phyloP scores from a whole-genome alignment of 345 rosid species.

The Pugionium cornutum region DNA sequence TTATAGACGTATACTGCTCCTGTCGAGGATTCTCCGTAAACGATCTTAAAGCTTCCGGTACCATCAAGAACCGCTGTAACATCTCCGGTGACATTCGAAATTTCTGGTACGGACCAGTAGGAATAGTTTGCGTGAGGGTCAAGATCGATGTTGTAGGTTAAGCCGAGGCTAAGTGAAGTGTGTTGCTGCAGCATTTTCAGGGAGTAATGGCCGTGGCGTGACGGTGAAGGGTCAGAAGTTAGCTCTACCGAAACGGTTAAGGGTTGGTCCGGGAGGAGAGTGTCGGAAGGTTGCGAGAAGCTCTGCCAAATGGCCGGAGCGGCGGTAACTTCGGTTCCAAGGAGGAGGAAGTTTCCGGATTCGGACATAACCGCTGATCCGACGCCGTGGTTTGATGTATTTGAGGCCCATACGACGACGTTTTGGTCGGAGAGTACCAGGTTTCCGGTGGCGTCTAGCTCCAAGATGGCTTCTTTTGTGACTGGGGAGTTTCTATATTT shows the following conservation, averaged over 20 bases:
- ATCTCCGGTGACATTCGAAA: conserved; percentile 81
- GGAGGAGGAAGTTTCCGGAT: conserved; percentile 80
- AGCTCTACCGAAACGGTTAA: conserved; percentile 67
- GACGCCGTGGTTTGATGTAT: conserved; percentile 62
- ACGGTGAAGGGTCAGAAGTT: conserved; percentile 52
- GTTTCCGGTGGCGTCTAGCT: conserved; percentile 72
- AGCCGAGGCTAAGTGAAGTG: conserved; percentile 76
- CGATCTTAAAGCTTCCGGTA: conserved; percentile 83
- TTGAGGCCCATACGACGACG: conserved; percentile 65
- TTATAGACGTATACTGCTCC: conserved; percentile 84
- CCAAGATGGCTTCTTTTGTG: conserved; percentile 63
- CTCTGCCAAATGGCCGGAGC: conserved; percentile 67
- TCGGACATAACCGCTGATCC: conserved; percentile 63
- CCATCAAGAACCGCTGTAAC: conserved; percentile 70
- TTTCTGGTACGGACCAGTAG: conserved; percentile 88
- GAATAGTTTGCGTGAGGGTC: conserved; percentile 59
- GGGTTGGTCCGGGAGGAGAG: conserved; percentile 84
- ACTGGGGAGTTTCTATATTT: conserved; percentile 78
- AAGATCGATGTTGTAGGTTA: conserved; percentile 58
- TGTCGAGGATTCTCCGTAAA: conserved; percentile 67
- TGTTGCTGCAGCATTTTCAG: conserved; percentile 86
- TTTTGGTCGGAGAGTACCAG: conserved; percentile 60
- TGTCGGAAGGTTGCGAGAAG: conserved; percentile 79
- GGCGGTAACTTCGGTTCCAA: conserved; percentile 33
- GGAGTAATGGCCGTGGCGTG: conserved; percentile 63